Evolutionary conservation across 1,284 basidiomycete species (phyloP).

Genomic region (Sporisorium reilianum): DNA sequence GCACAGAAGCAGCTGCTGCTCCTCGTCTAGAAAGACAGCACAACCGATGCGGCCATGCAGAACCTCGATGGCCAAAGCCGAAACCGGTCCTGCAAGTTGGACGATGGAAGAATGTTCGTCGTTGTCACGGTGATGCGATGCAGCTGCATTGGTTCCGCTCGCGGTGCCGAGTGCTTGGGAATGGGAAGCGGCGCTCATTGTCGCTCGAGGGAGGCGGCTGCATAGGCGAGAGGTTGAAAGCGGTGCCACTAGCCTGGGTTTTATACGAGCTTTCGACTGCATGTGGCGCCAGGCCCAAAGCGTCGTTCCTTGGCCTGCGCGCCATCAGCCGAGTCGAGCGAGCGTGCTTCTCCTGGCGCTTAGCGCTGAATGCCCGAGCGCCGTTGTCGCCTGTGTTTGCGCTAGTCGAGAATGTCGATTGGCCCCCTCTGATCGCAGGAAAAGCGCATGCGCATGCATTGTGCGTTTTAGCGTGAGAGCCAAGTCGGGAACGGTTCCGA

Average conservation of each 20-base stretch:
- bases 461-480: neutral
- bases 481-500: neutral
- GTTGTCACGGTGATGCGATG: slow-evolving; percentile 1
- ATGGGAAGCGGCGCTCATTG: slow-evolving; percentile 18
- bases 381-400: neutral
- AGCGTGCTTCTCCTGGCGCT: neutral
- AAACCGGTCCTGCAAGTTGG: neutral
- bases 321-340: neutral
- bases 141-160: slow-evolving; percentile 7
- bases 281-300: neutral
- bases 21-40: slow-evolving; percentile 33
- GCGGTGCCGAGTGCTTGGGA: slow-evolving; percentile 12
- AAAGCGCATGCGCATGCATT: too few relatives aligned
- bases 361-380: too few relatives aligned
- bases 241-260: neutral
- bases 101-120: slow-evolving; percentile 3
- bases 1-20: slow-evolving; percentile 44
- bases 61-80: slow-evolving; percentile 36
- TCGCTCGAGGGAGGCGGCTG: neutral
- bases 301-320: neutral
- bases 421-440: too few relatives aligned
- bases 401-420: neutral
- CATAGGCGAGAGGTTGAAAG: neutral
- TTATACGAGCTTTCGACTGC: neutral
- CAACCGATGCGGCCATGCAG: slow-evolving; percentile 26